Percentiles rank a stretch among this genome's conserved stretches.
Evolutionary conservation across 1,284 basidiomycete genomes (phyloP).

Genomic region (Rhodofomes roseus): DNA sequence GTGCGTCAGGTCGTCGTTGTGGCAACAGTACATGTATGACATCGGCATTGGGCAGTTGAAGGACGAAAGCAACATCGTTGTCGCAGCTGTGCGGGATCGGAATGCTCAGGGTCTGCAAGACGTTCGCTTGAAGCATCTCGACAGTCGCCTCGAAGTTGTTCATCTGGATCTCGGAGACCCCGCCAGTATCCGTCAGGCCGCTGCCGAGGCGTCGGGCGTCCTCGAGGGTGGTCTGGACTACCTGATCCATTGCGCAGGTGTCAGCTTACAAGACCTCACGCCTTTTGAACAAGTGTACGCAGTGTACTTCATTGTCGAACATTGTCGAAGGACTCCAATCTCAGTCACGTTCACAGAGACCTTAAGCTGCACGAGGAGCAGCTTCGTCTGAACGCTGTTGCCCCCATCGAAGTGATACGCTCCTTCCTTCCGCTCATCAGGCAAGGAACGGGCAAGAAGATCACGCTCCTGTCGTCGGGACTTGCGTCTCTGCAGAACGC

Average conservation of each 20-base stretch:
- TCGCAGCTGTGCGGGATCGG: not conserved
- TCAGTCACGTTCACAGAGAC: not conserved
- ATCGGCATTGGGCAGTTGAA: too few species aligned
- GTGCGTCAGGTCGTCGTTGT: too few species aligned
- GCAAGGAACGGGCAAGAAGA: not conserved
- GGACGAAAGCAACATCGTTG: not conserved
- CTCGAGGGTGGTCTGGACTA: not conserved
- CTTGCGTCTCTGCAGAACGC: not conserved
- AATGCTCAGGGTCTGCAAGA: not conserved
- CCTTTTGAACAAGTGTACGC: not conserved
- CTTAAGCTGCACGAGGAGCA: not conserved
- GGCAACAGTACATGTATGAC: too few species aligned
- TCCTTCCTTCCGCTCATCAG: not conserved
- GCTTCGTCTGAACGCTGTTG: not conserved
- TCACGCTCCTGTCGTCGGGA: not conserved
- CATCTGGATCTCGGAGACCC: not conserved
- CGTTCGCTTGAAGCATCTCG: not conserved
- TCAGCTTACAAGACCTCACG: not conserved
- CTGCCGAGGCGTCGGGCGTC: not conserved
- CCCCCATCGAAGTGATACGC: not conserved
- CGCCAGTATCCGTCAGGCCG: not conserved
- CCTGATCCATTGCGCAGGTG: not conserved
- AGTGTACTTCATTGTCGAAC: not conserved
- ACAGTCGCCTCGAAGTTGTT: not conserved
- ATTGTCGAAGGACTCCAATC: not conserved